Evolutionary conservation across 768 basidiomycete species (phyloP).

Genomic region (Macrolepiota albuminosa): DNA sequence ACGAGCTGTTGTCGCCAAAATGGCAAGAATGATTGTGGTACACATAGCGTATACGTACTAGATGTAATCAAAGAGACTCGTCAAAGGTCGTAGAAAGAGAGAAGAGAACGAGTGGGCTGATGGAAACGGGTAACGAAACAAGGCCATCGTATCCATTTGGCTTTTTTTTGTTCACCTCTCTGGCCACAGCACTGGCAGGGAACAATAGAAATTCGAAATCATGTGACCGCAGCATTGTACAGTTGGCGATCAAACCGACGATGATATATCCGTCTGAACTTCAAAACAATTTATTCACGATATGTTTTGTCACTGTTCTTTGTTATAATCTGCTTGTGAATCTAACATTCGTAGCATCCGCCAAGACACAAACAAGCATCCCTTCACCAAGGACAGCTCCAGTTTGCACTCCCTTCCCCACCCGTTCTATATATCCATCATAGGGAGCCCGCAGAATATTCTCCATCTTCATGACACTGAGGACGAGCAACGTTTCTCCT

Average conservation of each 20-base stretch:
- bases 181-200: background rate
- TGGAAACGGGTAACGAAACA: constrained; percentile 1
- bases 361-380: constrained; percentile 26
- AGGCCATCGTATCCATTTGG: constrained; percentile 7
- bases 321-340: background rate
- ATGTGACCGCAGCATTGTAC: background rate
- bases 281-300: background rate
- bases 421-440: constrained; percentile 25
- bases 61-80: constrained; percentile 13
- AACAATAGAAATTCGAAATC: background rate
- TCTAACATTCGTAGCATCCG: background rate
- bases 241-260: background rate
- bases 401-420: constrained; percentile 27
- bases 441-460: constrained; percentile 24
- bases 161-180: constrained; percentile 3
- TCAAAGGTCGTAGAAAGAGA: constrained; percentile 21
- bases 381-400: constrained; percentile 32
- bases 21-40: constrained; percentile 10
- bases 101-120: constrained; percentile 11
- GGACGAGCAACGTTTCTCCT: constrained; percentile 28
- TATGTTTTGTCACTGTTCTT: background rate
- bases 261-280: background rate
- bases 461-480: constrained; percentile 42
- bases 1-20: constrained; percentile 7
- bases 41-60: constrained; percentile 18